Percentiles rank a stretch among this genome's conserved stretches.
Evolutionary conservation across 1,284 basidiomycete genomes (phyloP).

Genomic region (Rhodotorula sp.): DNA sequence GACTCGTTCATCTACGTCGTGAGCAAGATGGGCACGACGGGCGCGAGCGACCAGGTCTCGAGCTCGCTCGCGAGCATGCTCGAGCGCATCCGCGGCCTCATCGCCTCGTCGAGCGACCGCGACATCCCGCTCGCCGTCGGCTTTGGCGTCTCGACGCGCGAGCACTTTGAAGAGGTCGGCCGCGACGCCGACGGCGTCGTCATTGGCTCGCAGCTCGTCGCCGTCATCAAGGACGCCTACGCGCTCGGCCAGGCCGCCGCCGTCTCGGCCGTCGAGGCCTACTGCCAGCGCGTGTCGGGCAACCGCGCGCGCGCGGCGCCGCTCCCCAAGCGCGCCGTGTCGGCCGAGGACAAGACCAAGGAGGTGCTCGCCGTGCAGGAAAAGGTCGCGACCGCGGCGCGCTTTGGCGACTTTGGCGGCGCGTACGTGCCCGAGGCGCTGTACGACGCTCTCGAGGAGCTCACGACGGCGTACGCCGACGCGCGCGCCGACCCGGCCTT

Average conservation of each 20-base stretch:
- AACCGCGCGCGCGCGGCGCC: conserved; percentile 31
- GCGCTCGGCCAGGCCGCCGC: conserved; percentile 32
- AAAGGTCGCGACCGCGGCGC: conserved; percentile 66
- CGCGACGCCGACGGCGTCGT: conserved; percentile 83
- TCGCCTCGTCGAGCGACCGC: conserved; percentile 59
- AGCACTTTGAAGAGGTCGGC: conserved; percentile 88
- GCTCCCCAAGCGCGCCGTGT: conserved; percentile 21
- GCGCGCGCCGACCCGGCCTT: conserved; percentile 88
- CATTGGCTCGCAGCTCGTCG: conserved; percentile 82
- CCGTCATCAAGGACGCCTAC: conserved; percentile 68
- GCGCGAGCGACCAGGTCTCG: conserved; percentile 72
- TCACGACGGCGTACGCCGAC: conserved; percentile 84
- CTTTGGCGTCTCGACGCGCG: conserved; percentile 90
- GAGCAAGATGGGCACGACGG: conserved; percentile 92
- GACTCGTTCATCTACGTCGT: conserved; percentile 91
- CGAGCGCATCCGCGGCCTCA: conserved; percentile 50
- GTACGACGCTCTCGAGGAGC: conserved; percentile 83
- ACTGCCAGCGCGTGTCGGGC: conserved; percentile 34
- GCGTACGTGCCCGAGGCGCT: conserved; percentile 96
- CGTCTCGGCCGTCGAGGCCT: conserved; percentile 31
- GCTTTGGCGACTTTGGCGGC: conserved; percentile 95
- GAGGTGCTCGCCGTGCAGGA: conserved; percentile 52
- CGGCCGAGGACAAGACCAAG: conserved; percentile 19
- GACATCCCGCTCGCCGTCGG: conserved; percentile 88
- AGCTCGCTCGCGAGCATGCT: conserved; percentile 49